phyloP scores from a whole-genome alignment of 1,139 yeast species.

The Barnettozyma hawaiiensis region DNA sequence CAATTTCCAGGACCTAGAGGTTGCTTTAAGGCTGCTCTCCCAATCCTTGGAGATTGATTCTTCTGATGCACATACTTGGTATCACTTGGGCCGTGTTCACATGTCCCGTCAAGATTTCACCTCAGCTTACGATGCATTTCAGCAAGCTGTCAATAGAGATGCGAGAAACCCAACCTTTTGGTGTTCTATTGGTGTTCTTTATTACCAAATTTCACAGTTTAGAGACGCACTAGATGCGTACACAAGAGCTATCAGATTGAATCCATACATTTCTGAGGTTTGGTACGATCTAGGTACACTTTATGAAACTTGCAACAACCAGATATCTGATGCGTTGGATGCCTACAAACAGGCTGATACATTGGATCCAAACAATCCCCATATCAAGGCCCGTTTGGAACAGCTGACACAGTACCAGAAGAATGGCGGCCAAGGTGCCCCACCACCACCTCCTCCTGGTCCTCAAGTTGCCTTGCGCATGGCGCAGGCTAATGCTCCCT shows the following conservation, averaged over 20 bases:
- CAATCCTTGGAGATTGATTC: slow-evolving; percentile 87
- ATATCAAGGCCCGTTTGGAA: slow-evolving; percentile 86
- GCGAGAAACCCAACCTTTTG: slow-evolving; percentile 96
- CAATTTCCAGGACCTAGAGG: slow-evolving; percentile 69
- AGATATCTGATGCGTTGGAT: slow-evolving; percentile 88
- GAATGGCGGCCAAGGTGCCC: slow-evolving; percentile 53
- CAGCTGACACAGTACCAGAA: slow-evolving; percentile 73
- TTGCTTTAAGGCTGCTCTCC: slow-evolving; percentile 74
- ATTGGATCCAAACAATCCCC: slow-evolving; percentile 90
- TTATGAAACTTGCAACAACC: slow-evolving; percentile 95
- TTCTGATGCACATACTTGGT: slow-evolving; percentile 95
- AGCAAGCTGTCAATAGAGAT: slow-evolving; percentile 96
- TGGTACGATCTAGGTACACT: slow-evolving; percentile 98
- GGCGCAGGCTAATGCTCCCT: slow-evolving; percentile 12
- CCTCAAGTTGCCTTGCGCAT: slow-evolving; percentile 16
- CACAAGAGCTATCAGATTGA: slow-evolving; percentile 89
- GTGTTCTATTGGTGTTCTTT: slow-evolving; percentile 97
- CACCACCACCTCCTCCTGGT: slow-evolving; percentile 53
- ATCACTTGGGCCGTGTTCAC: slow-evolving; percentile 91
- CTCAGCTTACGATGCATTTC: slow-evolving; percentile 96
- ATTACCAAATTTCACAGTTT: slow-evolving; percentile 92
- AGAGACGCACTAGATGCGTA: slow-evolving; percentile 97
- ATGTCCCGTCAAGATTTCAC: slow-evolving; percentile 94
- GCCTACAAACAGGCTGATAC: slow-evolving; percentile 96
- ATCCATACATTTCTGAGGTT: slow-evolving; percentile 93